Evolutionary conservation across 1,284 basidiomycete genomes (phyloP).

Genomic region (Ceratobasidium sp.): DNA sequence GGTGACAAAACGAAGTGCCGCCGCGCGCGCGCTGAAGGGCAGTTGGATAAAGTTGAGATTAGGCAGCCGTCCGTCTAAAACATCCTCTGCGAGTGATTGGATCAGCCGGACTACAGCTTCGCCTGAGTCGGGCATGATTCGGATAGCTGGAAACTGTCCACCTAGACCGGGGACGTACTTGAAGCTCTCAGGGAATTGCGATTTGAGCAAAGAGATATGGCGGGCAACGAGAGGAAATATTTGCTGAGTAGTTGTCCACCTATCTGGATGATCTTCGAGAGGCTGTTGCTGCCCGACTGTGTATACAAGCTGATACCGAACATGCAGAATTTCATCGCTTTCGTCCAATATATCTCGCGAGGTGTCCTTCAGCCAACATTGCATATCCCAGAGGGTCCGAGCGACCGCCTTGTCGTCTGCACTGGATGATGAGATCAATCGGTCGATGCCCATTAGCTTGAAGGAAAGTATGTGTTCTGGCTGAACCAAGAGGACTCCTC

Average conservation of each 20-base stretch:
- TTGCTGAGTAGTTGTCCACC: conserved; percentile 61
- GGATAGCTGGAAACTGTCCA: conserved; percentile 53
- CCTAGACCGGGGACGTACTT: conserved; percentile 44
- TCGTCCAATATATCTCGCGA: conserved; percentile 64
- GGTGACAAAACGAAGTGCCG: conserved; percentile 50
- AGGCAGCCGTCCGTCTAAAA: conserved; percentile 47
- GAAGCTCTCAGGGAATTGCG: conserved; percentile 45
- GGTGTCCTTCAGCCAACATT: conserved; percentile 55
- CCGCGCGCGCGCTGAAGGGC: conserved; percentile 42
- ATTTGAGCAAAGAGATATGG: conserved; percentile 43
- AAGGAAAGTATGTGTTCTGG: conserved; percentile 67
- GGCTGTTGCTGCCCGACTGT: conserved; percentile 55
- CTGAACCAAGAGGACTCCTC: conserved; percentile 61
- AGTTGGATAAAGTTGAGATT: conserved; percentile 42
- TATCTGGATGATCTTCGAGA: conserved; percentile 59
- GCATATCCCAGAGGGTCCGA: conserved; percentile 47
- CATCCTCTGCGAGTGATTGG: conserved; percentile 48
- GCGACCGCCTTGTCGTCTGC: conserved; percentile 27
- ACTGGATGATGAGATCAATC: conserved; percentile 44
- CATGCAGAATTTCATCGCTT: conserved; percentile 64
- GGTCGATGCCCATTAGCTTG: conserved; percentile 59
- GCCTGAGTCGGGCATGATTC: conserved; percentile 50
- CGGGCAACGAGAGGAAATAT: conserved; percentile 53
- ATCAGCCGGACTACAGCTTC: conserved; percentile 50
- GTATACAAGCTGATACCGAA: conserved; percentile 63